A percentile compares a stretch with the other conserved stretches of the same genome.
Conservation (phyloP, 1,284 basidiomycete genomes). For the Boletus coffeatus region DNA sequence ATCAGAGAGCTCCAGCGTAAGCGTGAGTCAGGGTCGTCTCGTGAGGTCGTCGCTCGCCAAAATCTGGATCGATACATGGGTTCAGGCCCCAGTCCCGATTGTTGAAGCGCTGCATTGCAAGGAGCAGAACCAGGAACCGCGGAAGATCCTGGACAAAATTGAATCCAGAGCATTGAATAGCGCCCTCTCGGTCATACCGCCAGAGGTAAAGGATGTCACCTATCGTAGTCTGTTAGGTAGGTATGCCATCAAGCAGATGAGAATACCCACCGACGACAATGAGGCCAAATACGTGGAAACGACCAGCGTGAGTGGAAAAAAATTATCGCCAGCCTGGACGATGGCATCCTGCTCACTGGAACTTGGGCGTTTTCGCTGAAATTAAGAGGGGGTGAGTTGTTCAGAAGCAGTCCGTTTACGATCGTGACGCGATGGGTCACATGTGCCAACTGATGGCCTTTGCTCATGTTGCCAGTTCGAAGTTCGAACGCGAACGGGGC, state of each 20-base stretch:
- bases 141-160: constrained; percentile 27
- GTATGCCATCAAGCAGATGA: neutral
- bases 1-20: neutral
- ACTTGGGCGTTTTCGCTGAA: neutral
- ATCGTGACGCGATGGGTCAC: too few species aligned
- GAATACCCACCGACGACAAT: neutral
- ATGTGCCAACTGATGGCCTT: too few species aligned
- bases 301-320: neutral
- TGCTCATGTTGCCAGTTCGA: constrained; percentile 11
- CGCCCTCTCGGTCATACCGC: constrained; percentile 1
- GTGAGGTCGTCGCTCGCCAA: neutral
- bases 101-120: constrained; percentile 28
- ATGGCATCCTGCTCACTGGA: neutral
- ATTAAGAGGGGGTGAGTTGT: too few species aligned
- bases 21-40: neutral
- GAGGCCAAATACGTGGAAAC: neutral
- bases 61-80: constrained; percentile 1
- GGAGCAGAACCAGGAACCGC: constrained; percentile 28
- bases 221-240: neutral
- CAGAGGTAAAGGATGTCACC: constrained; percentile 3
- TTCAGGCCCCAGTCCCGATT: constrained; percentile 27
- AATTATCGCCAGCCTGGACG: neutral
- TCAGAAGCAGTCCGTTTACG: neutral
- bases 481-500: constrained; percentile 9
- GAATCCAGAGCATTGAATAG: constrained; percentile 1